Percentiles rank a stretch among this genome's conserved stretches.
phyloP scores from a whole-genome alignment of 805 yeast genomes.

The Candida coleopterorum region DNA sequence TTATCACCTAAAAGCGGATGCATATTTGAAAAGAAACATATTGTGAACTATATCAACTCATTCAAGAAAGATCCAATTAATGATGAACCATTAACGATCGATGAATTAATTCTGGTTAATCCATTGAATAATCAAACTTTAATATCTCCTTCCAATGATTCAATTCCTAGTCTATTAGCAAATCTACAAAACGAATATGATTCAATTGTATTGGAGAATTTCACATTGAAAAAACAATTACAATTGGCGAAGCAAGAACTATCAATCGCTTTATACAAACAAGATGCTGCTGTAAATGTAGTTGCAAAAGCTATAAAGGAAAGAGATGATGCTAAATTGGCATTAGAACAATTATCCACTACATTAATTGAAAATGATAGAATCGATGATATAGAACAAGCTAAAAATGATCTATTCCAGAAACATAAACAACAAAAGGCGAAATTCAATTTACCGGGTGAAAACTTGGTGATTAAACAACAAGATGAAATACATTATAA shows the following conservation, averaged over 20 bases:
- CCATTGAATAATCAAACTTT: slow-evolving; percentile 14
- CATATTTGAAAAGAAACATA: slow-evolving; percentile 60
- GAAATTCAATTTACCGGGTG: slow-evolving; percentile 13
- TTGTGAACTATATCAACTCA: slow-evolving; percentile 58
- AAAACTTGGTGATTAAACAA: not conserved
- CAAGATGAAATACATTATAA: not conserved
- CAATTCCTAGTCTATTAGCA: slow-evolving; percentile 74
- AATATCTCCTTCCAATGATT: slow-evolving; percentile 41
- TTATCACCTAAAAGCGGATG: slow-evolving; percentile 67
- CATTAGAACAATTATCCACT: slow-evolving; percentile 52
- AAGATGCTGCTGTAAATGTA: slow-evolving; percentile 87
- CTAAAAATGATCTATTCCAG: slow-evolving; percentile 30
- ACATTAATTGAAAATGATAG: slow-evolving; percentile 22
- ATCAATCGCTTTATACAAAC: slow-evolving; percentile 72
- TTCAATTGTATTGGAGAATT: slow-evolving; percentile 74
- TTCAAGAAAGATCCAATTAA: slow-evolving; percentile 73
- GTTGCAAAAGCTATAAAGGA: slow-evolving; percentile 74
- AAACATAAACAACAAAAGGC: slow-evolving; percentile 32
- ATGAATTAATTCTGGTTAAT: slow-evolving; percentile 50
- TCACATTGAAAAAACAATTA: slow-evolving; percentile 69
- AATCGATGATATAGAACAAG: slow-evolving; percentile 10
- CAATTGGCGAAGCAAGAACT: slow-evolving; percentile 64
- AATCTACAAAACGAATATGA: slow-evolving; percentile 89
- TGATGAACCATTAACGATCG: slow-evolving; percentile 52
- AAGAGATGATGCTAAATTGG: slow-evolving; percentile 66